Percentiles rank a stretch among this genome's conserved stretches.
These are phyloP conservation scores for Sarocladium oryzae DNA, from an alignment of 2,329 filamentous ascomycete genomes.

Conservation along the genomic window DNA sequence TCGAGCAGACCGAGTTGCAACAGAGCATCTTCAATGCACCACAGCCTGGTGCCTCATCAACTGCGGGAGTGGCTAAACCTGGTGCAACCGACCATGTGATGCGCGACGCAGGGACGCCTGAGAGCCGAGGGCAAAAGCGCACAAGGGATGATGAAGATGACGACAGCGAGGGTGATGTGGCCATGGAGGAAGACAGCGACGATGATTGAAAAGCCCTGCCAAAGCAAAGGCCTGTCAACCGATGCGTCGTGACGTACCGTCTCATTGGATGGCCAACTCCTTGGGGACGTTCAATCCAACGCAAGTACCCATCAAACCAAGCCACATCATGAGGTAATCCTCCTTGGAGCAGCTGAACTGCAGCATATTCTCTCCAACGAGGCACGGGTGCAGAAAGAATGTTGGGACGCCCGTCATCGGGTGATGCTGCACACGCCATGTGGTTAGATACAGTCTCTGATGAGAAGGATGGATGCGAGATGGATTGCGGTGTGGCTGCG, in stretches of 20 bases:
- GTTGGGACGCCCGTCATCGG: conserved; percentile 69
- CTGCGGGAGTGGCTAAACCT: conserved; percentile 40
- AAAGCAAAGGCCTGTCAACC: not conserved
- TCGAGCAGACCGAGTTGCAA: conserved; percentile 66
- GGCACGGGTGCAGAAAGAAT: conserved; percentile 92
- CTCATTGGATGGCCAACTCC: conserved; percentile 45
- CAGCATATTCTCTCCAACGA: conserved; percentile 74
- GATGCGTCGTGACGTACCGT: not conserved
- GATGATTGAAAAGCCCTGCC: conserved; percentile 47
- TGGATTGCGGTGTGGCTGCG: conserved; percentile 18
- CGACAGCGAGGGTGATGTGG: conserved; percentile 61
- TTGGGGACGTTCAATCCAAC: conserved; percentile 74
- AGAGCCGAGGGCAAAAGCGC: conserved; percentile 61
- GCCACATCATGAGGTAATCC: conserved; percentile 80
- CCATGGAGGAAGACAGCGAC: conserved; percentile 66
- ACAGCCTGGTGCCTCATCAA: conserved; percentile 39
- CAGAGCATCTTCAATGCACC: conserved; percentile 74
- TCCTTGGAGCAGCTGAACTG: conserved; percentile 54
- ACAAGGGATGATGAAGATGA: conserved; percentile 60
- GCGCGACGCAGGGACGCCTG: conserved; percentile 44
- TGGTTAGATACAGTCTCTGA: conserved; percentile 11
- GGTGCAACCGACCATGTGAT: conserved; percentile 40
- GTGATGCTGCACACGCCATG: conserved; percentile 58
- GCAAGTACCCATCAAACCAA: conserved; percentile 76
- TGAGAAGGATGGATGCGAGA: conserved; percentile 1